These are phyloP conservation scores for Gaeumannomyces tritici DNA, from an alignment of 2,329 filamentous ascomycete genomes.

Conservation along the genomic window DNA sequence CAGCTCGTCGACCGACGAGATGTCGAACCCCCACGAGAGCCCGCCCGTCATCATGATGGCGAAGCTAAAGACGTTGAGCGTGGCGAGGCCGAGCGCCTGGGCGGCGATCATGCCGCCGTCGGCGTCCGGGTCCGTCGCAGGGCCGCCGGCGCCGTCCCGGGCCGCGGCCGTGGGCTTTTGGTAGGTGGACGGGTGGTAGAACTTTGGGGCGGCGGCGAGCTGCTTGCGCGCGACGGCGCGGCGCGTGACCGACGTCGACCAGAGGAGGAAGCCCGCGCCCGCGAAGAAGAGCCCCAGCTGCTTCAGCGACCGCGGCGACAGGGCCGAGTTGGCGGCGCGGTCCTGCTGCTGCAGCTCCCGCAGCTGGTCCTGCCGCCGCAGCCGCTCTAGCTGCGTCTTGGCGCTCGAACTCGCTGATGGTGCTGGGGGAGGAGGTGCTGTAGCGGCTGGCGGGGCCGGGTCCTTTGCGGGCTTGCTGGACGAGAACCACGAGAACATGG, in stretches of 20 bases:
- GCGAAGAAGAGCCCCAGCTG: conserved; percentile 64
- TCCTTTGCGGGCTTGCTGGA: neutral
- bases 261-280: conserved; percentile 64
- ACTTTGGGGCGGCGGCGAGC: conserved; percentile 53
- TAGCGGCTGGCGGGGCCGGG: neutral
- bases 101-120: conserved; percentile 65
- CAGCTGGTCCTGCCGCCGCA: neutral
- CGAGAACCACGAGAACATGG: neutral
- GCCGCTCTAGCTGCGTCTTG: neutral
- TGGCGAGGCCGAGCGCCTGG: conserved; percentile 78
- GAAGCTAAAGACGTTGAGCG: conserved; percentile 72
- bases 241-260: conserved; percentile 62
- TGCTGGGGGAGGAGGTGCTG: neutral
- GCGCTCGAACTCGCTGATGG: neutral
- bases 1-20: conserved; percentile 60
- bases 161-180: conserved; percentile 13
- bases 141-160: conserved; percentile 31
- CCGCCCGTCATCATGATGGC: conserved; percentile 68
- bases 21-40: conserved; percentile 65
- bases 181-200: conserved; percentile 56
- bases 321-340: conserved; percentile 10
- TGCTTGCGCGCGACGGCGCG: conserved; percentile 59
- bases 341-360: neutral
- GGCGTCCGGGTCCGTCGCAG: conserved; percentile 14
- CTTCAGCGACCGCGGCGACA: conserved; percentile 40